Base-by-base conservation (phyloP, 495 filamentous ascomycete species). In the Parathielavia appendiculata region DNA sequence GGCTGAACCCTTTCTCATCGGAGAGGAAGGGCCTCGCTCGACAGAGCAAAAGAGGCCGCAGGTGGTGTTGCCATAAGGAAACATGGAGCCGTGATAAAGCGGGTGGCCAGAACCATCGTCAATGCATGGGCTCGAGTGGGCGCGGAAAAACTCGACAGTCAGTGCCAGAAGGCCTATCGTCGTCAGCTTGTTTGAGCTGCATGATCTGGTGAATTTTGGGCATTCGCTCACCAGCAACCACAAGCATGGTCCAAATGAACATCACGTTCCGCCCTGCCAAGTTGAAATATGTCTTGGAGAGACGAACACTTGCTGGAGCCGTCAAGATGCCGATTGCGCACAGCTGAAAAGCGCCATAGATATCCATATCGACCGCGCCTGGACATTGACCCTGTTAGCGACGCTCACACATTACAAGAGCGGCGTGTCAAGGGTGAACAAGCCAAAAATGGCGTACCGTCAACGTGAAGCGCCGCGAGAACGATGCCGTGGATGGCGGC, bases 351-450 rank as follows among this genome's bases (percentile, higher is more conserved):
- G 82, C 80, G 1, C 83, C 83, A 32, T 81, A 86, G 5, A 86
- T 69, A 63, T 86, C 83, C 82, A 86, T 81, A 61, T 86, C 83
- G 19, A 85, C 73, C 39, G 80, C 82, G 32, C 69, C 81, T 83
- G 51, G 38, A 12, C 9, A 14, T n/a, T 1, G 4, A 26, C 10
- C 7, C 11, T 6, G 46, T 44, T 43, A 51, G 26, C 26, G 3
- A 30, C 26, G 26, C 26, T 30, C 26, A 6, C 26, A 30, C 26
- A 30, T 2, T 30, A 30, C 2, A 30, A 30, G 26, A 30, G 26
- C 26, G 26, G 26, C 26, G 26, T 6, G 2, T 30, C 6, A 30
- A 6, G 6, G 3, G 26, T 30, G 26, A 6, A 30, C 26, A 30
- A 30, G 26, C 6, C 26, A 19, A 14, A 36, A 16, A 13, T 44